Conservation (phyloP, 371 early-diverging fungal species). For the Rhizopus sp. region DNA sequence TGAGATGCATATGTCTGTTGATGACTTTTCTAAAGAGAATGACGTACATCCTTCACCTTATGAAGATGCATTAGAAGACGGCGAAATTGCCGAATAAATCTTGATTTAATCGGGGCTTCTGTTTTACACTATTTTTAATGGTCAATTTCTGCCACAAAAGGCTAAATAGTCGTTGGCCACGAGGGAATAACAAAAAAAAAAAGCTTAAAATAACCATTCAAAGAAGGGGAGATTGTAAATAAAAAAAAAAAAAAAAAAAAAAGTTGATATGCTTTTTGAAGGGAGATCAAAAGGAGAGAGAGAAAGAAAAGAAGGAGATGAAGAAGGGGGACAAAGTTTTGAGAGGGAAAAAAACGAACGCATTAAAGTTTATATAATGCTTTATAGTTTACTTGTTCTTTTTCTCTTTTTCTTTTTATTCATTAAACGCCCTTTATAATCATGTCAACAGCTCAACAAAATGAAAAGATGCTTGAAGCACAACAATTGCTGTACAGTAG, state of each 20-base stretch:
- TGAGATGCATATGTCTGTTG: constrained; percentile 1
- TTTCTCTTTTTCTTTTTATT: constrained; percentile 1
- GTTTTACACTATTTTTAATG: background rate
- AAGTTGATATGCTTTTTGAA: too few species aligned
- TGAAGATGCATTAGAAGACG: constrained; percentile 41
- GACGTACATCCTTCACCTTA: constrained; percentile 6
- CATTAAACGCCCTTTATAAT: background rate
- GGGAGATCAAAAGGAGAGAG: background rate
- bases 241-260: too few species aligned
- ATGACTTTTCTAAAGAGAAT: constrained; percentile 7
- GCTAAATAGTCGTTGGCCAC: background rate
- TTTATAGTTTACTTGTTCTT: background rate
- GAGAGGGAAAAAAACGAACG: background rate
- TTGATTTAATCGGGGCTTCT: background rate
- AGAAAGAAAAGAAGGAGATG: background rate
- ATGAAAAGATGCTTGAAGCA: constrained; percentile 22
- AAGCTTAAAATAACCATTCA: too few species aligned
- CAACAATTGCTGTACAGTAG: constrained; percentile 52
- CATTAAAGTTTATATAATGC: background rate
- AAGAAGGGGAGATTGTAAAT: too few species aligned
- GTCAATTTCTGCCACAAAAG: background rate
- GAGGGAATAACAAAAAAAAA: too few species aligned
- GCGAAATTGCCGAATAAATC: constrained; percentile 15
- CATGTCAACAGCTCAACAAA: background rate
- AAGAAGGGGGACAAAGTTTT: background rate